Conservation (phyloP, 108 stramenopile genomes). For the Aurantiochytrium sp. region DNA sequence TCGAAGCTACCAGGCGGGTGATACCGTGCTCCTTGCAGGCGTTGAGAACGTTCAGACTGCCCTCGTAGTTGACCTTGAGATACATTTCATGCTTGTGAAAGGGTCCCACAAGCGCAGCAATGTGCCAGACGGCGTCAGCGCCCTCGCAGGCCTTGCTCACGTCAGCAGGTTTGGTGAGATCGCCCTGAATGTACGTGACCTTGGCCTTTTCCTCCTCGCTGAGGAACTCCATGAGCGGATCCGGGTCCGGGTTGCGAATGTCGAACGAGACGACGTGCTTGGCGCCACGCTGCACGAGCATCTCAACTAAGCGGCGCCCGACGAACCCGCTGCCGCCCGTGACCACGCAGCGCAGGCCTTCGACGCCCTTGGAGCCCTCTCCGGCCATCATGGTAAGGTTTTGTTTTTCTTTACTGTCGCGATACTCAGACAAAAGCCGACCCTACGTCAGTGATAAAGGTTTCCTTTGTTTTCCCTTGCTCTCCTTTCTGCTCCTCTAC, state of each 20-base stretch:
- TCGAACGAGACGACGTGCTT: constrained; percentile 84
- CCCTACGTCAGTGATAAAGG: too few relatives aligned
- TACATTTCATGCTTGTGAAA: constrained; percentile 68
- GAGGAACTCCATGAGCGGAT: constrained; percentile 37
- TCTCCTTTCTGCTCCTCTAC: background rate
- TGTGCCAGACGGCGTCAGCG: constrained; percentile 81
- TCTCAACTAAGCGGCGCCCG: constrained; percentile 88
- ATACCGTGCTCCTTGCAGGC: constrained; percentile 68
- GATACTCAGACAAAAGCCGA: too few relatives aligned
- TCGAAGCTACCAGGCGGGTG: constrained; percentile 77
- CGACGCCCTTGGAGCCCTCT: constrained; percentile 11
- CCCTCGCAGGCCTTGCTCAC: constrained; percentile 66
- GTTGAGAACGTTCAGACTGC: constrained; percentile 25
- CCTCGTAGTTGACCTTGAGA: constrained; percentile 24
- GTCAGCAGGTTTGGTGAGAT: constrained; percentile 67
- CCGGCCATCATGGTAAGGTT: background rate
- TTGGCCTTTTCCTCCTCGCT: background rate
- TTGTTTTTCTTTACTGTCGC: background rate
- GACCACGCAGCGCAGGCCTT: constrained; percentile 50
- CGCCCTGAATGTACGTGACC: constrained; percentile 34
- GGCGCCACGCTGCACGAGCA: constrained; percentile 87
- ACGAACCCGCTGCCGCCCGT: constrained; percentile 90
- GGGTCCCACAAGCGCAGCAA: constrained; percentile 94
- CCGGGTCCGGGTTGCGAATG: constrained; percentile 55
- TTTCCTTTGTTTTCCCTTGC: background rate